phyloP scores from a whole-genome alignment of 352 stramenopile species.

The Pythium rishiriense region DNA sequence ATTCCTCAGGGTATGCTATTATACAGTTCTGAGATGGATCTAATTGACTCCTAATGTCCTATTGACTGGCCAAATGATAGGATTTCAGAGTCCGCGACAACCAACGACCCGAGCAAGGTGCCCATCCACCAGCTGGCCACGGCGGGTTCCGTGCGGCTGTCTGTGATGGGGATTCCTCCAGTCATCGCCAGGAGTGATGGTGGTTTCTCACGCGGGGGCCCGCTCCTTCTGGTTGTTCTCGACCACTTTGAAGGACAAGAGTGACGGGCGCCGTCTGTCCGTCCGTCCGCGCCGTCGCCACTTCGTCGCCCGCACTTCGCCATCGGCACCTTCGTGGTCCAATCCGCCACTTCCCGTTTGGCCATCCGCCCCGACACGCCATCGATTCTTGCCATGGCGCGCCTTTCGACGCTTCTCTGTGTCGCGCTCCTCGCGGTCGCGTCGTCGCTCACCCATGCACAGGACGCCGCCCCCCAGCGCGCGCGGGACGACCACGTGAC shows the following conservation, averaged over 20 bases:
- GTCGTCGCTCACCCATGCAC: constrained; percentile 11
- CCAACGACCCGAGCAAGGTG: background rate
- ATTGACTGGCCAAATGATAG: constrained; percentile 5
- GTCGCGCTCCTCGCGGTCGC: constrained; percentile 8
- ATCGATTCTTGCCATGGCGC: background rate
- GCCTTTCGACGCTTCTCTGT: constrained; percentile 14
- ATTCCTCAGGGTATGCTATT: background rate
- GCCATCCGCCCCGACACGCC: background rate
- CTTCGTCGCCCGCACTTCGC: constrained; percentile 18
- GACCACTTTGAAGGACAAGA: background rate
- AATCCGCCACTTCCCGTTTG: constrained; percentile 5
- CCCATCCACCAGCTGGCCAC: constrained; percentile 6
- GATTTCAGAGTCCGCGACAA: background rate
- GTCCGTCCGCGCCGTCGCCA: constrained; percentile 6
- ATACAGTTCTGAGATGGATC: background rate
- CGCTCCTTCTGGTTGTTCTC: background rate
- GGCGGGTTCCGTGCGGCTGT: background rate
- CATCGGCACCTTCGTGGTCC: background rate
- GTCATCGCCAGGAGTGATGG: constrained; percentile 14
- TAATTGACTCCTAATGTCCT: too few relatives aligned
- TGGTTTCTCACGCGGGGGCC: too few relatives aligned
- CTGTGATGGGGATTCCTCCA: background rate
- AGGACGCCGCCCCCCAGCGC: background rate
- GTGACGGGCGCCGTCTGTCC: constrained; percentile 1
- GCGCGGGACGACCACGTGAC: constrained; percentile 5